Evolutionary conservation across 495 filamentous ascomycete genomes (phyloP).

Genomic region (Viridothelium virens): DNA sequence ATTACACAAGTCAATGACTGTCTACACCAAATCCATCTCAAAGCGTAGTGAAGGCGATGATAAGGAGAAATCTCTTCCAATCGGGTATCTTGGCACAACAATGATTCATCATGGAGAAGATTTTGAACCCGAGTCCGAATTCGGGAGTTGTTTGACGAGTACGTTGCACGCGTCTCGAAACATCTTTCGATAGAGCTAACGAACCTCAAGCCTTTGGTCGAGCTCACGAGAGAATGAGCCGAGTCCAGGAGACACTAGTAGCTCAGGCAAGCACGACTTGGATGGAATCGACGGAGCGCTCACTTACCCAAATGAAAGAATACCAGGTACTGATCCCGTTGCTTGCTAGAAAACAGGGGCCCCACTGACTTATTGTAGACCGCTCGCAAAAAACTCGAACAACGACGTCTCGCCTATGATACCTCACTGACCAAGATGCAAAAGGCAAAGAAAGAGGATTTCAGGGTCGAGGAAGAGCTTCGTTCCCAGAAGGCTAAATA

Average conservation of each 20-base stretch:
- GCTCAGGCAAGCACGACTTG: slow-evolving; percentile 75
- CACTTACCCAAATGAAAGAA: slow-evolving; percentile 92
- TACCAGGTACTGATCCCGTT: slow-evolving; percentile 61
- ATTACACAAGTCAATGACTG: slow-evolving; percentile 79
- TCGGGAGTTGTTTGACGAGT: slow-evolving; percentile 82
- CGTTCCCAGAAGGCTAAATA: slow-evolving; percentile 90
- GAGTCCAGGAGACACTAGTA: slow-evolving; percentile 79
- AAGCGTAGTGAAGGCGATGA: slow-evolving; percentile 79
- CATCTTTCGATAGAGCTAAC: neutral
- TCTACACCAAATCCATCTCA: slow-evolving; percentile 85
- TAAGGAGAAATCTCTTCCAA: slow-evolving; percentile 73
- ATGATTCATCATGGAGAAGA: slow-evolving; percentile 93
- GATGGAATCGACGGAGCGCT: slow-evolving; percentile 86
- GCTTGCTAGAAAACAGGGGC: neutral
- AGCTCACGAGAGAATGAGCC: slow-evolving; percentile 78
- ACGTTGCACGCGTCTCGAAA: slow-evolving; percentile 29
- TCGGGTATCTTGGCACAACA: slow-evolving; percentile 71
- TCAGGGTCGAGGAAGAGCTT: slow-evolving; percentile 86
- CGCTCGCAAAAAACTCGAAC: slow-evolving; percentile 92
- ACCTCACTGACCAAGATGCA: slow-evolving; percentile 85
- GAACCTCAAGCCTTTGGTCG: slow-evolving; percentile 29
- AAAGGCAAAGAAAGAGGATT: slow-evolving; percentile 89
- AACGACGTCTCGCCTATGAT: slow-evolving; percentile 82
- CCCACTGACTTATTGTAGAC: slow-evolving; percentile 40
- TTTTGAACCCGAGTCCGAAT: slow-evolving; percentile 85